Evolutionary conservation across 108 stramenopile genomes (phyloP).

Genomic region (Discostella stelligeroides): DNA sequence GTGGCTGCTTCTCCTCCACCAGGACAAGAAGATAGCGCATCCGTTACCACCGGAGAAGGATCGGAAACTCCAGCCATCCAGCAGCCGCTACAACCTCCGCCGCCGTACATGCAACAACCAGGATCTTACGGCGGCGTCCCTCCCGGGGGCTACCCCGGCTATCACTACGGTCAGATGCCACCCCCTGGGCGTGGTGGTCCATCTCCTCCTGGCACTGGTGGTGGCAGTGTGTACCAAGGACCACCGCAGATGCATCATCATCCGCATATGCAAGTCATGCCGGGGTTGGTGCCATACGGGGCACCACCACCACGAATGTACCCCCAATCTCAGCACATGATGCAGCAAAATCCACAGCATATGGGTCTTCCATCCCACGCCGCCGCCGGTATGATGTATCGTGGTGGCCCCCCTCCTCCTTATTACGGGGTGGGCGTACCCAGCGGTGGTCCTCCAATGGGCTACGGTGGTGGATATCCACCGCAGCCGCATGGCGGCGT

Average conservation of each 20-base stretch:
- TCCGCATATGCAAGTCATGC: constrained; percentile 6
- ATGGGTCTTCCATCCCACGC: constrained; percentile 11
- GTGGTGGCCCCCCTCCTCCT: constrained; percentile 41
- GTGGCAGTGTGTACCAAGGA: background rate
- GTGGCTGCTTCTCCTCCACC: constrained; percentile 24
- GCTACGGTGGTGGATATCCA: constrained; percentile 22
- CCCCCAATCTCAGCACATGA: constrained; percentile 12
- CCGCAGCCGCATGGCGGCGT: constrained; percentile 4
- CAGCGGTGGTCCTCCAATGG: constrained; percentile 10
- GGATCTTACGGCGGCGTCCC: constrained; percentile 42
- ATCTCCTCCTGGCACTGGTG: constrained; percentile 27
- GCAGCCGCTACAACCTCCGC: constrained; percentile 46
- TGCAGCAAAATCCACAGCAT: constrained; percentile 16
- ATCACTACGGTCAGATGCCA: constrained; percentile 15
- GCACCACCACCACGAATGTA: constrained; percentile 4
- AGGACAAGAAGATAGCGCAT: constrained; percentile 41
- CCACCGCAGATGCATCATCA: constrained; percentile 1
- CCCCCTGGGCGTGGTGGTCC: constrained; percentile 33
- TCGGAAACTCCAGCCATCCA: constrained; percentile 21
- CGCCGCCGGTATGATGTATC: constrained; percentile 17
- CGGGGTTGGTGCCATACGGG: background rate
- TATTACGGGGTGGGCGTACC: constrained; percentile 45
- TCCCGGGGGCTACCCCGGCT: constrained; percentile 41
- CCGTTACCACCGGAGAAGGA: constrained; percentile 35
- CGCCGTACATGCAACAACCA: constrained; percentile 44